Conservation (phyloP, 441 rosid species). For the Pelargonium citronellum region DNA sequence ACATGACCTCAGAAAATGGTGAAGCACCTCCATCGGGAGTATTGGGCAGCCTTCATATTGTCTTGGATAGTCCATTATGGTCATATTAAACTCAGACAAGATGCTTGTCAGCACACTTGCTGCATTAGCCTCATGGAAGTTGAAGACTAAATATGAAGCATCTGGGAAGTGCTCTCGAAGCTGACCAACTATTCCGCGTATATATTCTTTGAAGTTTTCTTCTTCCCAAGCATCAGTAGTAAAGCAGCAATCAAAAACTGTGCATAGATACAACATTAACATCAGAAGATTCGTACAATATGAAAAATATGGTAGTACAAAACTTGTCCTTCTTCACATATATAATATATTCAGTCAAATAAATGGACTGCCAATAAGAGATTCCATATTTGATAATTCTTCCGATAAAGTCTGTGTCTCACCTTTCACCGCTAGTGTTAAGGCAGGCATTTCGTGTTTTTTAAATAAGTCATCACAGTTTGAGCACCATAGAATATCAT, state of each 20-base stretch:
- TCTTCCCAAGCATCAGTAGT: constrained; percentile 59
- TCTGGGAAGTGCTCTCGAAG: constrained; percentile 72
- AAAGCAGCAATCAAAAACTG: constrained; percentile 91
- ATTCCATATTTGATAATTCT: not conserved
- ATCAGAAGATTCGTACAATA: not conserved
- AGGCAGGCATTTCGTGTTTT: not conserved
- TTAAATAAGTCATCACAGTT: not conserved
- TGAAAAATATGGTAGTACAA: not conserved
- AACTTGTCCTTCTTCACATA: not conserved
- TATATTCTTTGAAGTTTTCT: constrained; percentile 53
- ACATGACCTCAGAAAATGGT: constrained; percentile 81
- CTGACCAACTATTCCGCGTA: constrained; percentile 54
- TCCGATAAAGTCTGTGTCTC: not conserved
- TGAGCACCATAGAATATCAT: constrained; percentile 2
- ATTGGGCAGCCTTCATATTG: constrained; percentile 86
- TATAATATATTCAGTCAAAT: not conserved
- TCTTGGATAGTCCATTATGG: constrained; percentile 93
- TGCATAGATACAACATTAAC: constrained; percentile 12
- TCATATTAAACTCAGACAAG: constrained; percentile 66
- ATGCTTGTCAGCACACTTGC: constrained; percentile 52
- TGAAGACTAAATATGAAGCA: constrained; percentile 74
- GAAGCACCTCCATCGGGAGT: constrained; percentile 74
- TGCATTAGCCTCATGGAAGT: constrained; percentile 66
- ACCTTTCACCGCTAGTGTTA: not conserved
- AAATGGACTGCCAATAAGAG: not conserved